Base-by-base conservation (phyloP, 139 green algal species). In the Ostreobium quekettii region DNA sequence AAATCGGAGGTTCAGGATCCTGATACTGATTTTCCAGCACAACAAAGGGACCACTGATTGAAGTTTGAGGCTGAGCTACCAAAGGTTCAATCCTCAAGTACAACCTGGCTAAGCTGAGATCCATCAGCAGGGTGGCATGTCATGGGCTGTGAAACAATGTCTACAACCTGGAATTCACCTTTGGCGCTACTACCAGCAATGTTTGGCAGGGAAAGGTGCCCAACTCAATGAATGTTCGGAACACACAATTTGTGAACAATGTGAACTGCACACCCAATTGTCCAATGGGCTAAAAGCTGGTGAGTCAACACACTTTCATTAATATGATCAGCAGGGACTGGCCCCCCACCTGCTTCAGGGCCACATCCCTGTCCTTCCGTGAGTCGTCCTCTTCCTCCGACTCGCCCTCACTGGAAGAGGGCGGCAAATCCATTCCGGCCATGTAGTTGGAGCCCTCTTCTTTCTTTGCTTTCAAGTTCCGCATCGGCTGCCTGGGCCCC, bases 391-490 rank as follows among this genome's bases (percentile, higher is more conserved):
- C 72, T 74, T 92, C 80, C 6, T 79, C 61, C 30, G 86, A 83
- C 26, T 95, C 88, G 5, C 86, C 81, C 5, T 90, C 83, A 1
- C 78, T 72, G 0, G 90, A 83, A 28, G 74, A 87, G 2, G 87
- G 87, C 0, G 94, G 93, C 62, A 98, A 73, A 78, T 98, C 93
- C n/a, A 97, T 84, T 36, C 89, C 93, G 0, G 75, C 89, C 7
- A 96, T 72, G 75, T 97, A 98, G 67, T 85, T 76, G 53, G 79
- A 67, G 1, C 56, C 68, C 4, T 68, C 60, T 19, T 33, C 71
- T 29, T 19, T 53, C 64, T 32, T 62, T 22, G 39, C 61, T 69
- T 78, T 67, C 15, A 39, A 68, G 48, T 59, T 74, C 48, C 39
- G 70, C 57, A 39, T 80, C 47, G 53, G 69, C 48, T 64, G 69